These are phyloP conservation scores for Mycena sp. DNA, from an alignment of 1,284 basidiomycete species.

Conservation along the genomic window DNA sequence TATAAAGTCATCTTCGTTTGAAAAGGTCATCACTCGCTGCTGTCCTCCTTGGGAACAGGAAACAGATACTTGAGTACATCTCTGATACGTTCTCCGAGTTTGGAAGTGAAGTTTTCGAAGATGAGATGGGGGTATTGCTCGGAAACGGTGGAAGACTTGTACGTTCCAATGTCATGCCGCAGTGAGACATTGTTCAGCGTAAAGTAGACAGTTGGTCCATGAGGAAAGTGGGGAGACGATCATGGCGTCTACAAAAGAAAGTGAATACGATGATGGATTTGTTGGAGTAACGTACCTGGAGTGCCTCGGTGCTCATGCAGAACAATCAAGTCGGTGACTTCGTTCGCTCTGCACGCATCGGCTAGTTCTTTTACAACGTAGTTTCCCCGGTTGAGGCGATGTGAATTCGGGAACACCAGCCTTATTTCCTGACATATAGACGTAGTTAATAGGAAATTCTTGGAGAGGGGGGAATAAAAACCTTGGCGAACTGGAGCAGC, in stretches of 20 bases:
- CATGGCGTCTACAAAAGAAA: conserved; percentile 77
- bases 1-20: conserved; percentile 96
- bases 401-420: conserved; percentile 96
- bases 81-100: conserved; percentile 84
- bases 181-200: conserved; percentile 95
- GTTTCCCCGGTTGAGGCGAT: conserved; percentile 96
- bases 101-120: conserved; percentile 93
- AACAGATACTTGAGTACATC: conserved; percentile 93
- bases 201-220: conserved; percentile 96
- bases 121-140: conserved; percentile 99
- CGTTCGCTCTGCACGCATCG: conserved; percentile 94
- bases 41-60: conserved; percentile 97
- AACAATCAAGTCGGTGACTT: conserved; percentile 93
- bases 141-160: conserved; percentile 92
- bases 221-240: conserved; percentile 97
- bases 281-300: conserved; percentile 68
- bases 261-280: background rate
- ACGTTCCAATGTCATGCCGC: conserved; percentile 91
- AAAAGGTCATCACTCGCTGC: conserved; percentile 97
- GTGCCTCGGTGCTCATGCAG: conserved; percentile 97
- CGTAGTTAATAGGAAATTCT: conserved; percentile 3
- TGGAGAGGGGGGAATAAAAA: conserved; percentile 40
- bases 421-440: conserved; percentile 83
- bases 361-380: conserved; percentile 96
- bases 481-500: conserved; percentile 95